Evolutionary conservation across 345 rosid species (phyloP), one percentile per base, ranked within the genome.

Genomic region (Sisymbrium altissimum): DNA sequence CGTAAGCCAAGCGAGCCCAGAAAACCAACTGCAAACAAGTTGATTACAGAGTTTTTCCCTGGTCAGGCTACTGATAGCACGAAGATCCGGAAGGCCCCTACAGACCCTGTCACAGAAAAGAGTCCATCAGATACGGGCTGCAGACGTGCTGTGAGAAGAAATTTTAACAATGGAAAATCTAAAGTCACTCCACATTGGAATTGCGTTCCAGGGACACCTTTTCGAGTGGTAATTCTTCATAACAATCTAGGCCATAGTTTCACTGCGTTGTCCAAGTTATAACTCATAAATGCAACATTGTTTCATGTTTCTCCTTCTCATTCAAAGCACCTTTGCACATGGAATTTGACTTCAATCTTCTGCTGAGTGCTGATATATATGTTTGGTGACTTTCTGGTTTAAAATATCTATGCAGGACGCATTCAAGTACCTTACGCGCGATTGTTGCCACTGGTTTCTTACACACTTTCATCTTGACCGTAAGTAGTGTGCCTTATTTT

Each of bases 391-490:
- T 61, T 64, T 63, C 6, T 57, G 63, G 68, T 79, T 27, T 59
- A 19, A 62, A 66, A 44, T 71, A 43, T 55, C 46, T 75, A 46
- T 77, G 83, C 93, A 94, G 98, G 98, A 94, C 78, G 97, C 98
- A 75, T 94, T 94, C 88, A 93, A 83, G 67, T 88, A 87, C 79
- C 95, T 94, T 52, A 83, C 88, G 81, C 88, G 97, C 25, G 93
- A 91, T 70, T 91, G 98, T 74, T 79, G 84, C 74, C 97, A 94
- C 71, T 94, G 97, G 98, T 94, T 94, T 88, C 97, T 94, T 39
- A 87, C 98, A 7, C 98, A 91, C 78, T 94, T 94, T 77, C 97
- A 94, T 80, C 89, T 88, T 80, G 98, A 91, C 74, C 97, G 98
- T 94, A 82, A 87, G 98, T 89, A 75, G 40, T 52, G 15, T 66